Evolutionary conservation across 148 eudicot genomes (phyloP).

Genomic region (Spergularia bocconei): DNA sequence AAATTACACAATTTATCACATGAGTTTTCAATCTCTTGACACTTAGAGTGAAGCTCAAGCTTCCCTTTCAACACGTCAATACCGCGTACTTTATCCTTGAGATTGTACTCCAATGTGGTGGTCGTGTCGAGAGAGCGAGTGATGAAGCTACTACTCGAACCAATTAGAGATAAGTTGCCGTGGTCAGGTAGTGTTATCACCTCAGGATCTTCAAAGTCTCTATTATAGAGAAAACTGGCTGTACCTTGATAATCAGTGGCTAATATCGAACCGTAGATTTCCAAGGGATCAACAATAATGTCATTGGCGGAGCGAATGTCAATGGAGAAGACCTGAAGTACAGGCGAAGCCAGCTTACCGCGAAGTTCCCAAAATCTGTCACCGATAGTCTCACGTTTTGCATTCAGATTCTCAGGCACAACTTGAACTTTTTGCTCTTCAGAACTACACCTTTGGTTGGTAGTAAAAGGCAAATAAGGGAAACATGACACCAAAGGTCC

Average conservation of each 20-base stretch:
- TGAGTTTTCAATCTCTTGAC: background rate
- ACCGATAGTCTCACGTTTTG: no score
- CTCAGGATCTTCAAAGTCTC: background rate
- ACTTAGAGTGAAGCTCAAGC: background rate
- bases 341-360: background rate
- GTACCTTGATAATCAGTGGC: background rate
- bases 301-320: background rate
- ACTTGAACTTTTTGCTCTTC: no score
- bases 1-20: background rate
- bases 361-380: no score
- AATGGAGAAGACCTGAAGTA: background rate
- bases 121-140: no score
- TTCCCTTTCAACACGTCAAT: background rate
- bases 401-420: no score
- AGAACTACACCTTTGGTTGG: no score
- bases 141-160: background rate
- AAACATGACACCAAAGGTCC: no score
- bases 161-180: background rate
- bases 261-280: background rate
- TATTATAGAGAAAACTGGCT: background rate
- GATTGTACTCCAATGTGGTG: background rate
- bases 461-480: no score
- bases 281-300: background rate
- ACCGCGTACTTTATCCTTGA: background rate
- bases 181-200: background rate